A percentile compares a stretch with the other conserved stretches of the same genome.
Conservation (phyloP, 768 basidiomycete species). For the Tricholoma terreum region DNA sequence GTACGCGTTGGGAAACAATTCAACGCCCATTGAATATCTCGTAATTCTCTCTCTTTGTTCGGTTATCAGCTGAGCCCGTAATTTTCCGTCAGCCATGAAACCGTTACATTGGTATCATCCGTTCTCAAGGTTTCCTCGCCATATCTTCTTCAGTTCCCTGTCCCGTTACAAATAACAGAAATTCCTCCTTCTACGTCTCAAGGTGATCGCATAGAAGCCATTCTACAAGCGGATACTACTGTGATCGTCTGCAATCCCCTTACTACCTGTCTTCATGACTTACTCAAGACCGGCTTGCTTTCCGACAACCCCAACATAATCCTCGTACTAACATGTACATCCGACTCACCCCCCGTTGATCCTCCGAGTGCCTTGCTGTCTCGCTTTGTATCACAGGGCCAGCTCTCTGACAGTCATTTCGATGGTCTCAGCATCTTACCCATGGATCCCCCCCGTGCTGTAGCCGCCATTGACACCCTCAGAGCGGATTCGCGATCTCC, state of each 20-base stretch:
- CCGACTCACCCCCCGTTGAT: slow-evolving; percentile 19
- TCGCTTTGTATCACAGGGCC: slow-evolving; percentile 14
- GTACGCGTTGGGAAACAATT: slow-evolving; percentile 45
- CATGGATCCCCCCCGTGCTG: slow-evolving; percentile 58
- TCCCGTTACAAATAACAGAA: slow-evolving; percentile 50
- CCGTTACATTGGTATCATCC: not conserved
- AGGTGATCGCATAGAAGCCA: slow-evolving; percentile 11
- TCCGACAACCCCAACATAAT: slow-evolving; percentile 39
- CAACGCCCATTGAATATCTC: slow-evolving; percentile 34
- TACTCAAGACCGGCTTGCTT: slow-evolving; percentile 32
- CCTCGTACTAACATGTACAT: slow-evolving; percentile 37
- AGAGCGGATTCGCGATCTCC: slow-evolving; percentile 43
- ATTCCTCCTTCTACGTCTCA: slow-evolving; percentile 16
- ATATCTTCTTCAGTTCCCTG: slow-evolving; percentile 55
- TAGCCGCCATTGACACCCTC: slow-evolving; percentile 49
- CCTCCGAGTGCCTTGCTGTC: slow-evolving; percentile 3
- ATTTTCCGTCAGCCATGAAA: not conserved
- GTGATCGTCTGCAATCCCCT: slow-evolving; percentile 63
- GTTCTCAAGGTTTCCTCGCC: slow-evolving; percentile 34
- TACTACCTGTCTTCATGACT: slow-evolving; percentile 42
- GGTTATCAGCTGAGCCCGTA: slow-evolving; percentile 2
- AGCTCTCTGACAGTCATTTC: slow-evolving; percentile 16
- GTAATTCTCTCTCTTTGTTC: slow-evolving; percentile 30
- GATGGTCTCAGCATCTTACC: slow-evolving; percentile 34
- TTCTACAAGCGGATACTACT: slow-evolving; percentile 55